Evolutionary conservation across 202 grass and related monocot species (phyloP).

Genomic region (Musa balbisiana): DNA sequence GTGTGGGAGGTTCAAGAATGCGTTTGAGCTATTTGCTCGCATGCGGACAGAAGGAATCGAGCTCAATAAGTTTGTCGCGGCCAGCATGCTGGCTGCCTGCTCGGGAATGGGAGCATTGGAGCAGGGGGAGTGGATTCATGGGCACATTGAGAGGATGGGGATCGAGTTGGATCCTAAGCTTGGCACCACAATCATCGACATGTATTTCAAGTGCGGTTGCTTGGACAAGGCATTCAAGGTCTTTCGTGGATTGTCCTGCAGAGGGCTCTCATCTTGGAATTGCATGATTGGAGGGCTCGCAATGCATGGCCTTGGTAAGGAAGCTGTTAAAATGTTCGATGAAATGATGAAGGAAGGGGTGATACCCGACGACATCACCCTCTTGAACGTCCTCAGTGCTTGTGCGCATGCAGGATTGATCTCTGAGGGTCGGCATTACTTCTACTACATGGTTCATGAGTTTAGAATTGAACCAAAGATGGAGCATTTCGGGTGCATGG

Average conservation of each 20-base stretch:
- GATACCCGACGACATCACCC: slow-evolving; percentile 51
- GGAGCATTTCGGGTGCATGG: slow-evolving; percentile 85
- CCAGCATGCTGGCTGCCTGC: slow-evolving; percentile 59
- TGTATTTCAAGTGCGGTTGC: slow-evolving; percentile 90
- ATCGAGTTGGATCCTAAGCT: slow-evolving; percentile 59
- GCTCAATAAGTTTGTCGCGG: slow-evolving; percentile 50
- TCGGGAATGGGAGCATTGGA: slow-evolving; percentile 38
- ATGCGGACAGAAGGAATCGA: slow-evolving; percentile 41
- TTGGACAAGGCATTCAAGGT: slow-evolving; percentile 51
- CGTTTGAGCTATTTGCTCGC: slow-evolving; percentile 52
- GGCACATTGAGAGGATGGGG: slow-evolving; percentile 34
- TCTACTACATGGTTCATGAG: slow-evolving; percentile 30
- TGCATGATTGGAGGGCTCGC: slow-evolving; percentile 86
- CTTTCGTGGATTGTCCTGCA: slow-evolving; percentile 32
- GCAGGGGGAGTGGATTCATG: slow-evolving; percentile 57
- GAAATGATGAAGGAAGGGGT: slow-evolving; percentile 47
- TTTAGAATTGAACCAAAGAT: slow-evolving; percentile 54
- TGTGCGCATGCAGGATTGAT: slow-evolving; percentile 72
- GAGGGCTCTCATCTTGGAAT: slow-evolving; percentile 62
- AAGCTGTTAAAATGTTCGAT: slow-evolving; percentile 39
- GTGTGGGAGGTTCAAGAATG: slow-evolving; percentile 41
- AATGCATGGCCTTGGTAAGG: slow-evolving; percentile 41
- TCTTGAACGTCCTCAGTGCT: slow-evolving; percentile 68
- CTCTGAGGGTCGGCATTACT: slow-evolving; percentile 39
- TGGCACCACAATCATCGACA: slow-evolving; percentile 56